phyloP scores from a whole-genome alignment of 768 basidiomycete species.

The Russula sp. region DNA sequence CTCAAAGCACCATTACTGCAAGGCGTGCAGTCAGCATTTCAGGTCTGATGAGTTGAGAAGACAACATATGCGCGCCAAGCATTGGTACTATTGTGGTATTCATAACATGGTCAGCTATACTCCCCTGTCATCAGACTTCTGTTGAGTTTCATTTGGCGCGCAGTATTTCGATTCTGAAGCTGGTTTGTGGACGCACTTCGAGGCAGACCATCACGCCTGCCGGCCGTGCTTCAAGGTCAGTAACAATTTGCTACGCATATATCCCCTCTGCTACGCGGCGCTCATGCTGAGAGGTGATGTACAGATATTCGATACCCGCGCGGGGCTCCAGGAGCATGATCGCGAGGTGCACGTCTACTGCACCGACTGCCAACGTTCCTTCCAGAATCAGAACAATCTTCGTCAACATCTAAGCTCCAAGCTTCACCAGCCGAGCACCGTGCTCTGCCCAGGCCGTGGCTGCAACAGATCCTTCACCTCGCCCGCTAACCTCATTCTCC shows the following conservation, averaged over 20 bases:
- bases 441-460: conserved; percentile 35
- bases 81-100: not conserved
- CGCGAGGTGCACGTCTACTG: conserved; percentile 37
- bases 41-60: not conserved
- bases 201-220: conserved; percentile 9
- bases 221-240: not conserved
- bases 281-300: not conserved
- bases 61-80: not conserved
- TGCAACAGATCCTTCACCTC: conserved; percentile 48
- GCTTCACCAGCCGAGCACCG: conserved; percentile 38
- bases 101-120: conserved; percentile 6
- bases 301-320: not conserved
- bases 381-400: conserved; percentile 38
- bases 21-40: not conserved
- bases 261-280: not conserved
- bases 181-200: conserved; percentile 3
- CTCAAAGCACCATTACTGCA: not conserved
- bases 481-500: conserved; percentile 36
- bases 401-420: conserved; percentile 49
- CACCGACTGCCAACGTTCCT: conserved; percentile 37
- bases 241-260: not conserved
- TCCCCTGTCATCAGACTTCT: conserved; percentile 22
- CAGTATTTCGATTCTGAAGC: not conserved
- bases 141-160: not conserved
- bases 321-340: conserved; percentile 17